Evolutionary conservation across 2,329 filamentous ascomycete genomes (phyloP), one percentile per base, ranked within the genome.

Genomic region (Botrytis fabae): DNA sequence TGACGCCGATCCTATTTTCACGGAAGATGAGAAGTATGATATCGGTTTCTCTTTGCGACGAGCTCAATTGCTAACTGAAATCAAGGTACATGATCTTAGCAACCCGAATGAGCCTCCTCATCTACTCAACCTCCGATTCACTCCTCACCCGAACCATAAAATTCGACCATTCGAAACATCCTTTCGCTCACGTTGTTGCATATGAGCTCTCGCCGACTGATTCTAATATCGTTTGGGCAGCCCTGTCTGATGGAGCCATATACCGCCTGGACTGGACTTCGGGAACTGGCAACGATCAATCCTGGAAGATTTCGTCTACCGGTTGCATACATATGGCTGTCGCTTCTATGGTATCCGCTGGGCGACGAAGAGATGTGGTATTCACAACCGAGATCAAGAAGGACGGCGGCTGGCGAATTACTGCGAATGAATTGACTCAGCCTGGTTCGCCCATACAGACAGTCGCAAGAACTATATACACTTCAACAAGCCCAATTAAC

Each of bases 61-160:
- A 28, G 75, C 71, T 72, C 16, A 46, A 69, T 44, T 74, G 63
- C 74, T 78, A 71, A 77, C 69, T 35, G 40, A 35, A 70, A 64
- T 69, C 68, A 78, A 78, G 93, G 80, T 87, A 91, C 82, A 81
- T 98, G 57, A 90, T 98, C 73, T 82, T 97, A 72, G 89, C 91
- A 46, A 93, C 93, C 79, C 88, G 90, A 74, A 91, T 89, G 42
- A 91, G 91, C 16, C 85, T 98, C 71, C 92, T 94, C 80, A 87
- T 97, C 40, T 97, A 96, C 82, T 92, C 93, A 2, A 89, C 93
- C 44, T 85, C 89, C 76, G 94, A 94, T 71, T 98, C 96, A 2
- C 88, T 97, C 68, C 88, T 97, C 35, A 85, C 93, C 63, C 90
- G 93, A 77, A 89, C 90, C 72, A 91, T 98, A 66, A 84, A 87